Conservation (phyloP, 345 rosid species). For the Capsella bursapastoris region DNA sequence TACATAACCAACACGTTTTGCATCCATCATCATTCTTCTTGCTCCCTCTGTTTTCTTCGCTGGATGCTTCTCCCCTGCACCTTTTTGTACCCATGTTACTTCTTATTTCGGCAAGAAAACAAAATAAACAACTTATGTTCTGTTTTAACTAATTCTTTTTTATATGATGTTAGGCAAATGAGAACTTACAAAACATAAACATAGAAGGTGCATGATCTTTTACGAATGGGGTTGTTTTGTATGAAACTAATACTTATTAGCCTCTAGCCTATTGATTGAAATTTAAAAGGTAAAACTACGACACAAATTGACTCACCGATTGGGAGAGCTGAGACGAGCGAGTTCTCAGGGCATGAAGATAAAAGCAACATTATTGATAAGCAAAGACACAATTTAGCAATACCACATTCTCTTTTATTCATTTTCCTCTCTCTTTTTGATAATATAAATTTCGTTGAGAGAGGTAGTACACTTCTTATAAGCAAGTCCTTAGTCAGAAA, state of each 20-base stretch:
- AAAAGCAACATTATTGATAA: neutral
- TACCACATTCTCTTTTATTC: neutral
- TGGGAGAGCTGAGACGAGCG: neutral
- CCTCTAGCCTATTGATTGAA: neutral
- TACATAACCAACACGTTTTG: neutral
- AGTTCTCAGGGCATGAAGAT: neutral
- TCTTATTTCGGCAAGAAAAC: neutral
- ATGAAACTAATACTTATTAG: neutral
- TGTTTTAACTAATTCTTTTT: neutral
- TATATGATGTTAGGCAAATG: neutral
- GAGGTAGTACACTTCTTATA: neutral
- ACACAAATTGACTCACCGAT: neutral
- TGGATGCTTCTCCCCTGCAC: neutral
- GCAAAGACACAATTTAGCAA: constrained; percentile 6
- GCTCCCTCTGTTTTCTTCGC: neutral
- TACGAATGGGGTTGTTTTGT: neutral
- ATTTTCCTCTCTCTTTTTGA: neutral
- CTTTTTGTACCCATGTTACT: neutral
- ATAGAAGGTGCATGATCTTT: neutral
- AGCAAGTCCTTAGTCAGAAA: neutral
- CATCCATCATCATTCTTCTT: neutral
- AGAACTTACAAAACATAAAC: neutral
- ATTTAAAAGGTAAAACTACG: neutral
- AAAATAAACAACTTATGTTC: too few species aligned
- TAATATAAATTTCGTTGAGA: neutral